Base-by-base conservation (phyloP, 495 filamentous ascomycete species). In the Elaphomyces granulatus region DNA sequence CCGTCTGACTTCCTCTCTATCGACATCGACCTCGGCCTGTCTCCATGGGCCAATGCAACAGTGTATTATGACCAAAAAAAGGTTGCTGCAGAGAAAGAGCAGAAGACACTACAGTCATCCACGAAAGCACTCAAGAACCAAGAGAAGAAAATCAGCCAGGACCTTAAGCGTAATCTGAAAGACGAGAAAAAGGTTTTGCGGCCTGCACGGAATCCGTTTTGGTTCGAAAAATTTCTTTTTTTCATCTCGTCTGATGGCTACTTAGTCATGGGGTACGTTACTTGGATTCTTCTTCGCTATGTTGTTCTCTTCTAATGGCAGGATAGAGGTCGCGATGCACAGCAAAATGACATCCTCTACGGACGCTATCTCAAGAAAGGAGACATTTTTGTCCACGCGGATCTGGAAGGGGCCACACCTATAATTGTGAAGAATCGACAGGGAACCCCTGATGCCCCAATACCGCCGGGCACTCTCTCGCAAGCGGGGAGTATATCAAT, bases 231-330 rank as follows among this genome's bases (percentile, higher is more conserved):
- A 52, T 98, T 93, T 47, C 56, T 74, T 12, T 95, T 81, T 64
- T 98, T 98, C 64, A 75, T 96, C 44, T 94, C 86, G 1, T 94
- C 88, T 0, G 90, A 98, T 48, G 88, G 90, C 6, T 94, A 96
- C 52, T 72, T 98, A 3, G 82, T 94, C 8, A 68, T 98, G 10
- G 77, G 68, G 56, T 66, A 53, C 31, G 59, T 53, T 28, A 28
- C 12, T 6, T 28, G 23, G 23, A 28, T 6, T 28, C 12, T 32
- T 30, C 15, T 41, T n/a, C 37, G 15, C n/a, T n/a, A 42, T 19
- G 32, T 34, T 35, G 38, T 34, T 35, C 16, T 2, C 18, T 15
- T 26, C 3, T 41, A n/a, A 34, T 37, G 17, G 16, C 20, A 32
- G 8, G 15, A 12, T 15, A 80, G 78, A 36, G 88, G 85, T 2